Conservation (phyloP, 2,329 filamentous ascomycete species). For the Alternaria ethzedia region DNA sequence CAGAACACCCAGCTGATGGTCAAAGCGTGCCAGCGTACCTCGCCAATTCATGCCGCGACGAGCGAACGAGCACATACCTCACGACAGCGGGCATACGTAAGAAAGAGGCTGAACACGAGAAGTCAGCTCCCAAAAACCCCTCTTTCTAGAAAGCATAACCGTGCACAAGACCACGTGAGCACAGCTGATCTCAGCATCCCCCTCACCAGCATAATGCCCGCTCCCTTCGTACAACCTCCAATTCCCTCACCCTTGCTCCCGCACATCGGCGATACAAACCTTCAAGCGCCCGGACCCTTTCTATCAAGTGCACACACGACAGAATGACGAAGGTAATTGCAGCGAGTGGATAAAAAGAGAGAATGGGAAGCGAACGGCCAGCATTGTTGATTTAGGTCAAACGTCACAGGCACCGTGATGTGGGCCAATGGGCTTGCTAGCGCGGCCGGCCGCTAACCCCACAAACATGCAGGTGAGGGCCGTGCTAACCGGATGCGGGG, state of each 20-base stretch:
- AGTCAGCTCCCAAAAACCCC: background rate
- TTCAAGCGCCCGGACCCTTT: background rate
- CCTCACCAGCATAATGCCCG: background rate
- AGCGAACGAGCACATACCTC: background rate
- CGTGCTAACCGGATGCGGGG: background rate
- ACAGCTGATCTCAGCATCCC: background rate
- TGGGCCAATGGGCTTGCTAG: conserved; percentile 6
- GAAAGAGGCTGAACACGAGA: background rate
- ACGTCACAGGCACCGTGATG: conserved; percentile 9
- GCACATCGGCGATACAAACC: background rate
- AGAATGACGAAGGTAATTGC: background rate
- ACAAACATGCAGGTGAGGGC: background rate
- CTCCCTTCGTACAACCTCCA: background rate
- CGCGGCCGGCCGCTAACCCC: conserved; percentile 3
- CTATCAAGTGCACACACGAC: background rate
- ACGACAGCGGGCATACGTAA: background rate
- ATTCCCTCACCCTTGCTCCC: background rate
- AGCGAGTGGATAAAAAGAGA: background rate
- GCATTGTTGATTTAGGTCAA: background rate
- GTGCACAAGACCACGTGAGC: background rate
- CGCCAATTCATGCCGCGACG: background rate
- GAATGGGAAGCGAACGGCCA: background rate
- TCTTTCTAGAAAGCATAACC: background rate
- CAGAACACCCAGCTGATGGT: background rate
- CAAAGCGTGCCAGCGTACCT: background rate